Evolutionary conservation across 2,329 filamentous ascomycete species (phyloP).

Genomic region (Fusarium neocosmosporiellum): DNA sequence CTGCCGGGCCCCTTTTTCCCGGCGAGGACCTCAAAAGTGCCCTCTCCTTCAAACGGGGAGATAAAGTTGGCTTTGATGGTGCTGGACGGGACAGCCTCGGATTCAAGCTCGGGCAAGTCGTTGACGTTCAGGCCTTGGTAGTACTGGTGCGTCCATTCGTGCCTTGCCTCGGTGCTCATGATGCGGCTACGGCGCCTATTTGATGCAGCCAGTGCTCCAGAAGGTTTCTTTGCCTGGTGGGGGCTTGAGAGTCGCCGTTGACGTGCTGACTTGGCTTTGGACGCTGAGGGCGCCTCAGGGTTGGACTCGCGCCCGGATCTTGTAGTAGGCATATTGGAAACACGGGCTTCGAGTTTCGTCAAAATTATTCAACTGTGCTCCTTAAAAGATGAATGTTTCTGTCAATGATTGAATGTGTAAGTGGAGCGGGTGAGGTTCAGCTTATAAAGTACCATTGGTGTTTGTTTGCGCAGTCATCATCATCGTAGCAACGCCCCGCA

Average conservation of each 20-base stretch:
- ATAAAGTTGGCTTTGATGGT: not conserved
- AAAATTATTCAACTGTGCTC: not conserved
- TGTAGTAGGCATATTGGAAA: not conserved
- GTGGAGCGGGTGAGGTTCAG: not conserved
- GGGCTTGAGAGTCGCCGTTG: not conserved
- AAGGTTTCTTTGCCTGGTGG: not conserved
- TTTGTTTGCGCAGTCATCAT: not conserved
- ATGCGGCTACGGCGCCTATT: not conserved
- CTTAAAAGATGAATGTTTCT: not conserved
- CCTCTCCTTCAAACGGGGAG: conserved; percentile 2
- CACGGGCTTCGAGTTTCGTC: not conserved
- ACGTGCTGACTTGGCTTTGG: not conserved
- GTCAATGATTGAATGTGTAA: not conserved
- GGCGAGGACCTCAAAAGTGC: not conserved
- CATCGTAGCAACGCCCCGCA: not conserved
- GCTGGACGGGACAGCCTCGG: not conserved
- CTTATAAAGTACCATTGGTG: not conserved
- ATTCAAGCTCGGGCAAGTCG: not conserved
- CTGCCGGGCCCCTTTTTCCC: conserved; percentile 1
- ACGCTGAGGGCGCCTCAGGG: not conserved
- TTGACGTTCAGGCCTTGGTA: not conserved
- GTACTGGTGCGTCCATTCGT: conserved; percentile 1
- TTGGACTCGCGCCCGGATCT: conserved; percentile 2
- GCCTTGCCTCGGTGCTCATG: not conserved
- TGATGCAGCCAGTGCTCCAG: not conserved